These are phyloP conservation scores for Penicillium soppii DNA, from an alignment of 495 filamentous ascomycete species.

Conservation along the genomic window DNA sequence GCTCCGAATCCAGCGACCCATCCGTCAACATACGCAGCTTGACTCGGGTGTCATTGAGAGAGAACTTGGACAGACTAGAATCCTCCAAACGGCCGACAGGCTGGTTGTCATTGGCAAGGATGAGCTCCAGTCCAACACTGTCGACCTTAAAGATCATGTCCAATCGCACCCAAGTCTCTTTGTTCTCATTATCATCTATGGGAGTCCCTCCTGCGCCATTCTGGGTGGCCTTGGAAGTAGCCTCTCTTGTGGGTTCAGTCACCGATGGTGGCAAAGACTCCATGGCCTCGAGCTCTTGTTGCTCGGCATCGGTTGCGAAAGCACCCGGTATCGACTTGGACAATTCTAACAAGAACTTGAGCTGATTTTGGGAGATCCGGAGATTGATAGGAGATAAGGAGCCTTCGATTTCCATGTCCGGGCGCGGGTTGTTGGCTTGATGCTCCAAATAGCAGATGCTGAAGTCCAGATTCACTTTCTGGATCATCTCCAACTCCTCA, in stretches of 20 bases:
- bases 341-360: conserved; percentile 83
- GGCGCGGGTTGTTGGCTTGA: conserved; percentile 69
- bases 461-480: conserved; percentile 92
- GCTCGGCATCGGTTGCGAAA: conserved; percentile 74
- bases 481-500: conserved; percentile 92
- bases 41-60: conserved; percentile 84
- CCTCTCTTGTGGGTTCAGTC: conserved; percentile 45
- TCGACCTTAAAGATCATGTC: conserved; percentile 90
- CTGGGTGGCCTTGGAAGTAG: conserved; percentile 39
- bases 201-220: conserved; percentile 32
- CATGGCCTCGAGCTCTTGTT: conserved; percentile 62
- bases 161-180: conserved; percentile 85
- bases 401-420: conserved; percentile 88
- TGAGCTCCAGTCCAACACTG: conserved; percentile 82
- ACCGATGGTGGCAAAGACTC: conserved; percentile 62
- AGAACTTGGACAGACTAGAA: conserved; percentile 88
- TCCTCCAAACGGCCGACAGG: conserved; percentile 76
- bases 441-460: conserved; percentile 89
- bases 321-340: conserved; percentile 81
- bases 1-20: conserved; percentile 86
- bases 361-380: conserved; percentile 82
- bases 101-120: conserved; percentile 68
- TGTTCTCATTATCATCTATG: conserved; percentile 61
- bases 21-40: conserved; percentile 96
- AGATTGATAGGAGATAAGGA: conserved; percentile 90